phyloP scores from a whole-genome alignment of 148 eudicot genomes.

The Cornus suecica region DNA sequence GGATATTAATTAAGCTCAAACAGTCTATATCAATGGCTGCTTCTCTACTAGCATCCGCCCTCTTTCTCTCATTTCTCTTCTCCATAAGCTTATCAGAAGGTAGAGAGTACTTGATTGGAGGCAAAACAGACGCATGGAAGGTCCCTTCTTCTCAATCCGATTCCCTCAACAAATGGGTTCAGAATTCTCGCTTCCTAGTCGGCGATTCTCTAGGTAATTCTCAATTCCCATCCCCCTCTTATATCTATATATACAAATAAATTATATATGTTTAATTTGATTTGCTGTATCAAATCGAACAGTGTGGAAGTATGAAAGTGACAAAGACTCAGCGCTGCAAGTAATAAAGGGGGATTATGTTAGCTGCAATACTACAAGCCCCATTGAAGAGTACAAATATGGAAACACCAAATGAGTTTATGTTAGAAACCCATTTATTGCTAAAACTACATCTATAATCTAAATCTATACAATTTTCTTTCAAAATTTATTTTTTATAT shows the following conservation, averaged over 20 bases:
- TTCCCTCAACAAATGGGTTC: conserved; percentile 66
- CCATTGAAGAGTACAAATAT: conserved; percentile 45
- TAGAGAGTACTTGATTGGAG: conserved; percentile 60
- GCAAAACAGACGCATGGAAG: conserved; percentile 53
- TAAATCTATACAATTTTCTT: too few relatives aligned
- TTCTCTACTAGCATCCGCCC: conserved; percentile 12
- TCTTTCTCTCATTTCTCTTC: too few relatives aligned
- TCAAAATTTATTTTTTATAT: too few relatives aligned
- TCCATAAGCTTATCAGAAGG: conserved; percentile 36
- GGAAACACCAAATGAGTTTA: conserved; percentile 50
- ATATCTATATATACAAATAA: too few relatives aligned
- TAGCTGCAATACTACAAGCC: conserved; percentile 58
- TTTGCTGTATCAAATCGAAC: conserved; percentile 5
- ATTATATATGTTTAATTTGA: neutral
- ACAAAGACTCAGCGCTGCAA: conserved; percentile 57
- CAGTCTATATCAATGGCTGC: conserved; percentile 19
- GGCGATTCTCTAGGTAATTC: conserved; percentile 63
- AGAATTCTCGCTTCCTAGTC: conserved; percentile 39
- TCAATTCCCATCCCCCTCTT: too few relatives aligned
- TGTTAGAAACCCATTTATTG: too few relatives aligned
- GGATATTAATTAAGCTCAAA: neutral
- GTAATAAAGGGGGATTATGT: conserved; percentile 53
- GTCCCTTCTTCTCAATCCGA: conserved; percentile 55
- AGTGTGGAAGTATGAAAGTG: conserved; percentile 62
- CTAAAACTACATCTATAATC: too few relatives aligned